phyloP scores from a whole-genome alignment of 257 asterid species.

The Ilex aquifolium region DNA sequence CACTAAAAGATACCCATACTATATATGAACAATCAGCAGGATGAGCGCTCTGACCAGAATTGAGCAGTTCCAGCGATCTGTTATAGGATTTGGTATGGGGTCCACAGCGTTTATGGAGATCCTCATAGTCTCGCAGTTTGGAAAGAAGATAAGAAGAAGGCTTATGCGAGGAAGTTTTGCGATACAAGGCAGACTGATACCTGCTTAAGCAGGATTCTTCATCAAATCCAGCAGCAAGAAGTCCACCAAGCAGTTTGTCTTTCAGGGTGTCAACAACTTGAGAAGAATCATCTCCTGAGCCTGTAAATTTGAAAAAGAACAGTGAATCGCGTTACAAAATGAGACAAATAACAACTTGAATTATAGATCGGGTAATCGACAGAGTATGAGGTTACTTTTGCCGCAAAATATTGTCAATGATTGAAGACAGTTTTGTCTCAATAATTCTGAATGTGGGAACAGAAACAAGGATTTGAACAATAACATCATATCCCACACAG shows the following conservation, averaged over 20 bases:
- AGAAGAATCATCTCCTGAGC: constrained; percentile 15
- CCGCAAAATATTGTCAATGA: too few species aligned
- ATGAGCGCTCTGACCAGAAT: constrained; percentile 25
- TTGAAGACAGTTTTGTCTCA: too few species aligned
- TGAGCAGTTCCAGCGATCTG: constrained; percentile 38
- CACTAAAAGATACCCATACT: constrained; percentile 64
- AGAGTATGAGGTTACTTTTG: too few species aligned
- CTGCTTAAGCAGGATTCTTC: constrained; percentile 65
- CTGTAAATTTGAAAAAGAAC: constrained; percentile 6
- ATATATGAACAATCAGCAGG: constrained; percentile 52
- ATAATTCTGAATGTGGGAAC: too few species aligned
- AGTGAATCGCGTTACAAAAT: too few species aligned
- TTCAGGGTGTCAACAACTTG: constrained; percentile 27
- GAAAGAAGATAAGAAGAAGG: constrained; percentile 64
- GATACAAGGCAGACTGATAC: constrained; percentile 44
- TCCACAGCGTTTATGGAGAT: constrained; percentile 65
- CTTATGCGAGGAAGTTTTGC: constrained; percentile 21
- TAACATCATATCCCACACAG: too few species aligned
- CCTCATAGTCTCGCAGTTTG: constrained; percentile 61
- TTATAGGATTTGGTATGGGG: constrained; percentile 55
- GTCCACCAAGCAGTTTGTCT: constrained; percentile 53
- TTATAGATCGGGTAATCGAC: too few species aligned
- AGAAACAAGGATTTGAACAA: too few species aligned
- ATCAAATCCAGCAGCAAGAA: constrained; percentile 55
- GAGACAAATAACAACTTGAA: too few species aligned